Evolutionary conservation across 257 asterid genomes (phyloP), one percentile per base, ranked within the genome.

Genomic region (Rhazya stricta): DNA sequence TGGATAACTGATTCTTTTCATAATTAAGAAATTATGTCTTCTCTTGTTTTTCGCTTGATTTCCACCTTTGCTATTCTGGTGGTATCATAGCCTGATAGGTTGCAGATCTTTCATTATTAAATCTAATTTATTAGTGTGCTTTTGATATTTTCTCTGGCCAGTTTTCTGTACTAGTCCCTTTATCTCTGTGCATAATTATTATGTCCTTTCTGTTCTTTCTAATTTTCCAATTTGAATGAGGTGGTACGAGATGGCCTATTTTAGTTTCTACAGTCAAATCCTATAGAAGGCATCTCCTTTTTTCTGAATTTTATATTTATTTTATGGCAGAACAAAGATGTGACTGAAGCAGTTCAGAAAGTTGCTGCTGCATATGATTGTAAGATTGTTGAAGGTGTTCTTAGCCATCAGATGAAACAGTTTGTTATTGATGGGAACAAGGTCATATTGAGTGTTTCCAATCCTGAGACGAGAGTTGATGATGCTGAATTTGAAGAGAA

Each of bases 401-500:
- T 90, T 58, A 90, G 96, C 73, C 97, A 92, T 84, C 96, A 92
- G 75, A 84, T 90, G 97, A 89, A 92, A 77, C 97, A 84, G 75
- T 90, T 92, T 66, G 97, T 90, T 56, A 89, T 92, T 57, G 96
- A 90, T 83, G 97, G 96, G 23, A 92, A 92, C 83, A 90, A 90
- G 80, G 97, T 91, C 27, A 93, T 92, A 34, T 71, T 92, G 72
- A 88, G 87, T 79, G 87, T 81, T 43, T 77, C 97, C 4, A 83
- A 77, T 74, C 88, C 96, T 51, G 97, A 90, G 4, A 89, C 96
- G 4, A 87, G 88, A 76, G 97, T 90, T 69, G 97, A 92, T 57
- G 97, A 92, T 60, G 92, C 94, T 25, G 97, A 92, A 66, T 92
- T 92, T 72, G 97, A 92, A 84, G 94, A 90, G 76, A 92, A 92